Evolutionary conservation across 306 rosid genomes (phyloP), one percentile per base, ranked within the genome.

Genomic region (Begonia fuchsioides): DNA sequence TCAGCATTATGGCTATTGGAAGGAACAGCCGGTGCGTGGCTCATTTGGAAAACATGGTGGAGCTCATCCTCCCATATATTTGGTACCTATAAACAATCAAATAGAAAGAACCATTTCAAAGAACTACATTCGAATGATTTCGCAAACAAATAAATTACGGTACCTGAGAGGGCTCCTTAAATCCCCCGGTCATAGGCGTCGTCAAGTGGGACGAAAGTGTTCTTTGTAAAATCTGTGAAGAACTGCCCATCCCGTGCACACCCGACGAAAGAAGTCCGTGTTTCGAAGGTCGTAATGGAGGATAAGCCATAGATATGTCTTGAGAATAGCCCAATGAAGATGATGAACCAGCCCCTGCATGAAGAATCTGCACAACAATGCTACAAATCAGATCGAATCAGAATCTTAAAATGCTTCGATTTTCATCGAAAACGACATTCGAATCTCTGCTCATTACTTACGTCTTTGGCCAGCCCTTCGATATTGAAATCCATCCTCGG

Each of bases 31-130:
- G 72, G 51, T 39, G 77, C 83, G 50, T 66, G 77, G 74, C 77
- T 77, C 95, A 81, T 76, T 40, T 80, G 98, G 58, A 92, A 70
- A 49, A 76, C 81, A 68, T 82, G 81, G 76, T 85, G 83, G 63
- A 92, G 94, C 60, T 85, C 98, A 50, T 85, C 92, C 46, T 85
- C 98, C 98, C 98, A 92, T 51, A 57, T 67, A 13, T 85, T 80
- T 3, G 82, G 73, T 40, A 79, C 64, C 95, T 90, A 61, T 51
- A 56, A 46, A 63, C 56, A 53, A 50, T 62, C 7, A 57, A 8
- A 62, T 58, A 69, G 45, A 12, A 54, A 45, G 49, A 17, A 3
- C 8, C 9, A 59, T 43, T 13, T 2, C 15, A 10, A n/a, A 39
- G 20, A 32, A n/a, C 16, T 1, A n/a, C 18, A 47, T 47, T 15